Evolutionary conservation across 2,329 filamentous ascomycete genomes (phyloP).

Genomic region (Penicillium sp.): DNA sequence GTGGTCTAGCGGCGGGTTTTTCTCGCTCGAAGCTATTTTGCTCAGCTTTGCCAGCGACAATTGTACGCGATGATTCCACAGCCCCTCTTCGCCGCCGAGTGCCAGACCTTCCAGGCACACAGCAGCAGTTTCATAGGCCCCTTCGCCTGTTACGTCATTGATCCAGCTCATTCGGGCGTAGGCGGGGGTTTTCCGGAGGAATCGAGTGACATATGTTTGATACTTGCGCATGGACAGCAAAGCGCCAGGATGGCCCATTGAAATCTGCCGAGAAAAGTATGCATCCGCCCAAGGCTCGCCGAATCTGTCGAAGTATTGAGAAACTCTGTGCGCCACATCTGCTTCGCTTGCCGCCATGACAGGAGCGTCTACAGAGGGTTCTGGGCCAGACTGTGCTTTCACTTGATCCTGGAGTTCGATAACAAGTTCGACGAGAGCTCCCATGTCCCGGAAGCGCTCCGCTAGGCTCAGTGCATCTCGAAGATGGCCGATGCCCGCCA

Average conservation of each 20-base stretch:
- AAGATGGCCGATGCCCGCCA: constrained; percentile 56
- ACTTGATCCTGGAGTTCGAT: constrained; percentile 46
- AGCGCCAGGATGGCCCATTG: constrained; percentile 64
- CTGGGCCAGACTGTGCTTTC: constrained; percentile 27
- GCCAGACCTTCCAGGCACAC: constrained; percentile 71
- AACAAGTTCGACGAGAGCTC: constrained; percentile 58
- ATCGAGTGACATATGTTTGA: constrained; percentile 72
- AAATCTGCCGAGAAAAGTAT: constrained; percentile 77
- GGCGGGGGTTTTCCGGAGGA: constrained; percentile 70
- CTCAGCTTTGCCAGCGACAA: constrained; percentile 85
- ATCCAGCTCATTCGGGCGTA: constrained; percentile 89
- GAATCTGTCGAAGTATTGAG: constrained; percentile 54
- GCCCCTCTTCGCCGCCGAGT: constrained; percentile 69
- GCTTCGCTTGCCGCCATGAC: constrained; percentile 30
- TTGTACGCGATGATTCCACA: constrained; percentile 94
- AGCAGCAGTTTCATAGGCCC: constrained; percentile 73
- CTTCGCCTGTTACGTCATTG: constrained; percentile 79
- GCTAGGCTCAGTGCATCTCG: constrained; percentile 62
- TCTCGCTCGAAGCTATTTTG: constrained; percentile 64
- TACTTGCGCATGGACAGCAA: constrained; percentile 72
- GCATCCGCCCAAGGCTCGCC: constrained; percentile 61
- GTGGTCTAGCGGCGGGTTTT: constrained; percentile 19
- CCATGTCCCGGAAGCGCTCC: constrained; percentile 64
- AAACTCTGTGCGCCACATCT: constrained; percentile 42
- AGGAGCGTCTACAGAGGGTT: constrained; percentile 15